Evolutionary conservation across 768 basidiomycete genomes (phyloP).

Genomic region (Pleurotus tuber-regium): DNA sequence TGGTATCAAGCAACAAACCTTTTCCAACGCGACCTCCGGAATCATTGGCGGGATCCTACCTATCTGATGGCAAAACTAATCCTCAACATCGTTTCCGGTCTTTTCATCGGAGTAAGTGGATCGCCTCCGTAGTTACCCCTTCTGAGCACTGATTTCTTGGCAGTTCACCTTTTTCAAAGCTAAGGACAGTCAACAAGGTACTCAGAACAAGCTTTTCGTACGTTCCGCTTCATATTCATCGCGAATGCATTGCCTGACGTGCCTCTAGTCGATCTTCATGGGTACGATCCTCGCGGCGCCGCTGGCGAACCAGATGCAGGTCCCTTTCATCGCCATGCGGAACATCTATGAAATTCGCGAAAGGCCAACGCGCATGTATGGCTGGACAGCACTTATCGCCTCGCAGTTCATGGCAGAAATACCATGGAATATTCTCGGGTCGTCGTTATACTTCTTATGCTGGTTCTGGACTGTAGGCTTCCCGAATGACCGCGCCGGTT

Average conservation of each 20-base stretch:
- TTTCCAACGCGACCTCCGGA: slow-evolving; percentile 38
- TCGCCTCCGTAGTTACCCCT: slow-evolving; percentile 12
- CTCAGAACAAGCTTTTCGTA: slow-evolving; percentile 67
- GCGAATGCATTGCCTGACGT: slow-evolving; percentile 2
- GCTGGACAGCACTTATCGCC: slow-evolving; percentile 58
- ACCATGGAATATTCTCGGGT: slow-evolving; percentile 64
- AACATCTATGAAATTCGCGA: slow-evolving; percentile 67
- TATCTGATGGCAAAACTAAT: slow-evolving; percentile 59
- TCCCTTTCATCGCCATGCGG: slow-evolving; percentile 60
- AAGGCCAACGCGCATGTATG: slow-evolving; percentile 61
- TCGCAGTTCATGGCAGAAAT: slow-evolving; percentile 56
- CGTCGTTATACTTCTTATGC: slow-evolving; percentile 60
- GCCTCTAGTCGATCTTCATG: slow-evolving; percentile 53
- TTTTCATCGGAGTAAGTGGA: slow-evolving; percentile 47
- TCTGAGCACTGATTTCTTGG: slow-evolving; percentile 12
- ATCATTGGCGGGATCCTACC: slow-evolving; percentile 58
- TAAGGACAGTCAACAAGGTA: slow-evolving; percentile 50
- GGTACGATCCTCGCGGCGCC: slow-evolving; percentile 47
- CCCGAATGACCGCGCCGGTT: slow-evolving; percentile 49
- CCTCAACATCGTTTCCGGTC: slow-evolving; percentile 51
- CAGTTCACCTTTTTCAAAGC: slow-evolving; percentile 63
- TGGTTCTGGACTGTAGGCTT: slow-evolving; percentile 78
- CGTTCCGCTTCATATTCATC: slow-evolving; percentile 20
- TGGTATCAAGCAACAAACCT: slow-evolving; percentile 42
- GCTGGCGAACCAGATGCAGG: slow-evolving; percentile 61